phyloP scores from a whole-genome alignment of 441 rosid species.

The Populus trichocarpa region DNA sequence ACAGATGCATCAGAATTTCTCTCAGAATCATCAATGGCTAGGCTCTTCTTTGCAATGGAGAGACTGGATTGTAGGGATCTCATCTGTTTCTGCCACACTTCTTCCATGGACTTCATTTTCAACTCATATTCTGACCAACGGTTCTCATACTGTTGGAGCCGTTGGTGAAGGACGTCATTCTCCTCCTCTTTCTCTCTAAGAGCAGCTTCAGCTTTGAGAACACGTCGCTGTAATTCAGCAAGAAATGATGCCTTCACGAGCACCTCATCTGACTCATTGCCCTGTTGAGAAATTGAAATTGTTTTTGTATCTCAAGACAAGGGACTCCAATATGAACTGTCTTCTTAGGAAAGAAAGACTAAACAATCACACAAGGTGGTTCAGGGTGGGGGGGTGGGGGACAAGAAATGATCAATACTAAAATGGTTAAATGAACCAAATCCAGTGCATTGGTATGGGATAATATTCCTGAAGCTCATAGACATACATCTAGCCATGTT shows the following conservation, averaged over 20 bases:
- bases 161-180: constrained; percentile 87
- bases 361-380: neutral
- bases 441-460: neutral
- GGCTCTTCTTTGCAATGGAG: constrained; percentile 96
- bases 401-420: neutral
- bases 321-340: neutral
- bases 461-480: neutral
- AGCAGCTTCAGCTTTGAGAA: constrained; percentile 88
- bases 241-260: constrained; percentile 87
- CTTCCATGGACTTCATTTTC: constrained; percentile 99
- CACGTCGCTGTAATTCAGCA: constrained; percentile 86
- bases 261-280: constrained; percentile 73
- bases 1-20: constrained; percentile 93
- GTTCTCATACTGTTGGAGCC: constrained; percentile 89
- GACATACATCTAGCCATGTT: neutral
- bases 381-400: neutral
- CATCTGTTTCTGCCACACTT: constrained; percentile 99
- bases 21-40: constrained; percentile 75
- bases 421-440: neutral
- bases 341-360: neutral
- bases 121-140: constrained; percentile 96
- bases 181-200: constrained; percentile 92
- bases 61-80: constrained; percentile 92
- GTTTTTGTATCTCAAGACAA: constrained; percentile 11
- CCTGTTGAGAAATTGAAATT: constrained; percentile 31